A percentile compares a stretch with the other conserved stretches of the same genome.
Evolutionary conservation across 352 stramenopile species (phyloP).

Genomic region (Phytophthora pini): DNA sequence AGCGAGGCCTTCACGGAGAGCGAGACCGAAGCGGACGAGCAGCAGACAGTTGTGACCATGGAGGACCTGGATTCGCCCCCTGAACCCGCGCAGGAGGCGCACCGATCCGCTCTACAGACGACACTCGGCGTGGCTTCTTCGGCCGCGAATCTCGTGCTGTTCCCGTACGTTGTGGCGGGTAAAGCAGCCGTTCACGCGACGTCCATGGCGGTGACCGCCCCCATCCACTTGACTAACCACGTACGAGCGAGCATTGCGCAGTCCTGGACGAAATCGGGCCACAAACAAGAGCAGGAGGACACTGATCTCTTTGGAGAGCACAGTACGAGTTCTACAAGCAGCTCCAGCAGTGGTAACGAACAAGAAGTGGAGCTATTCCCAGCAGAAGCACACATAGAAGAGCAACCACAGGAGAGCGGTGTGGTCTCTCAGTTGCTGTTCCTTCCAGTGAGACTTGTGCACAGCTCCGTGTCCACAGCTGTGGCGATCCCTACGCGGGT

Average conservation of each 20-base stretch:
- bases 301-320: conserved; percentile 62
- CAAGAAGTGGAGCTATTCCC: conserved; percentile 25
- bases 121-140: conserved; percentile 64
- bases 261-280: conserved; percentile 11
- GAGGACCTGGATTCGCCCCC: conserved; percentile 17
- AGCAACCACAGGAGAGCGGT: conserved; percentile 22
- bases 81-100: neutral
- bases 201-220: conserved; percentile 60
- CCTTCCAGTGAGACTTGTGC: conserved; percentile 63
- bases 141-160: conserved; percentile 66
- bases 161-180: conserved; percentile 66
- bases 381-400: conserved; percentile 1
- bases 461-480: conserved; percentile 63
- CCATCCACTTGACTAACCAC: conserved; percentile 62
- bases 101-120: conserved; percentile 43
- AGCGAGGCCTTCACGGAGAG: conserved; percentile 38
- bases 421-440: conserved; percentile 65
- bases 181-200: conserved; percentile 66
- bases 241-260: conserved; percentile 51
- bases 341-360: conserved; percentile 29
- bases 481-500: conserved; percentile 57
- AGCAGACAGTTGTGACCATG: conserved; percentile 31
- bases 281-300: conserved; percentile 15
- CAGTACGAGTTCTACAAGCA: conserved; percentile 29
- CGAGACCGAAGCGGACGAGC: conserved; percentile 21